These are phyloP conservation scores for Hypoxylon trugodes DNA, from an alignment of 495 filamentous ascomycete species.

Conservation along the genomic window DNA sequence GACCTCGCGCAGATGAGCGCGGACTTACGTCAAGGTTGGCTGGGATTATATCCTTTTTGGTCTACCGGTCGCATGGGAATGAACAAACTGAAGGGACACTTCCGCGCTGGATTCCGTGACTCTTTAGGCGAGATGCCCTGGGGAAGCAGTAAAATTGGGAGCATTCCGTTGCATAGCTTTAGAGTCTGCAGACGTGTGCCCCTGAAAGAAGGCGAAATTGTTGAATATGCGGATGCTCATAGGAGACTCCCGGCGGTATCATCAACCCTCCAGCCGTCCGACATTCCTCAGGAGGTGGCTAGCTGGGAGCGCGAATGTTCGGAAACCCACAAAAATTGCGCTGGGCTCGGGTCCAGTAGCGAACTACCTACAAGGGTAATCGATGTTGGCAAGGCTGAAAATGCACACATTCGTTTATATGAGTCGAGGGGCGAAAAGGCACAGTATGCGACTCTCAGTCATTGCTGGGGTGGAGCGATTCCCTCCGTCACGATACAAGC, in stretches of 20 bases:
- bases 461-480: constrained; percentile 33
- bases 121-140: constrained; percentile 16
- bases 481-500: constrained; percentile 2
- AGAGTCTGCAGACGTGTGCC: constrained; percentile 14
- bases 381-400: constrained; percentile 18
- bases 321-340: constrained; percentile 11
- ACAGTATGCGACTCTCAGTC: constrained; percentile 22
- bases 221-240: constrained; percentile 12
- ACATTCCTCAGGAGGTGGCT: constrained; percentile 5
- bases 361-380: constrained; percentile 31
- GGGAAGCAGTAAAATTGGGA: constrained; percentile 21
- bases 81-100: constrained; percentile 28
- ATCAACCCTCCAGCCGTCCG: neutral
- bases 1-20: constrained; percentile 10
- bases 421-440: constrained; percentile 17
- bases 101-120: constrained; percentile 24
- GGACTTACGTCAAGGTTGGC: constrained; percentile 20
- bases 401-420: constrained; percentile 3
- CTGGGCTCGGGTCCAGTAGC: neutral
- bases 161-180: constrained; percentile 24
- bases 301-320: constrained; percentile 13
- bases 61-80: neutral
- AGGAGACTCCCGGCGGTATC: constrained; percentile 6
- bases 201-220: constrained; percentile 4
- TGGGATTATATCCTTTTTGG: constrained; percentile 32